These are phyloP conservation scores for Berkeleyomyces rouxiae DNA, from an alignment of 2,329 filamentous ascomycete species.

Conservation along the genomic window DNA sequence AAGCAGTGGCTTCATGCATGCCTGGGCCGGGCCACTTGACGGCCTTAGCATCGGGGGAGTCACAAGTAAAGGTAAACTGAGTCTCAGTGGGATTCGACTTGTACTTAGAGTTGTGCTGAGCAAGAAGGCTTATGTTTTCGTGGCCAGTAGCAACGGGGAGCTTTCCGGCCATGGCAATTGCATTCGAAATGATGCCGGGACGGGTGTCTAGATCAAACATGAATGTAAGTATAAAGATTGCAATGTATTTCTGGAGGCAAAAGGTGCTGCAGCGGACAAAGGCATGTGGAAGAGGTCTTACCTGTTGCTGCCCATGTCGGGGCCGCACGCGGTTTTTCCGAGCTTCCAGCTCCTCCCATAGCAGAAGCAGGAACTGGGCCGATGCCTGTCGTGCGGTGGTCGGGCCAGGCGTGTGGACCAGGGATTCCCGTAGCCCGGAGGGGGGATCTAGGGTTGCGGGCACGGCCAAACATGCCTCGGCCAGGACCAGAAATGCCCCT, in stretches of 20 bases:
- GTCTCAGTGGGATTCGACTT: slow-evolving; percentile 55
- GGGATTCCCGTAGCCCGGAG: slow-evolving; percentile 32
- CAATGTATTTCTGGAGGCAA: slow-evolving; percentile 20
- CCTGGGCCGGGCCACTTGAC: slow-evolving; percentile 53
- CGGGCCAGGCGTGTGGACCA: slow-evolving; percentile 5
- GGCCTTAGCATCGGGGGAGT: slow-evolving; percentile 69
- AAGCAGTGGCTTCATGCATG: slow-evolving; percentile 17
- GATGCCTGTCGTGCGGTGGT: slow-evolving; percentile 9
- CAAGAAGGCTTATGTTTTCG: slow-evolving; percentile 63
- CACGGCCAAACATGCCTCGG: slow-evolving; percentile 64
- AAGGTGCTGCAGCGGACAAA: neutral
- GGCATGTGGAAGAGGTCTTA: neutral
- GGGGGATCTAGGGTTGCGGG: slow-evolving; percentile 43
- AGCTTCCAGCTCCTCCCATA: slow-evolving; percentile 26
- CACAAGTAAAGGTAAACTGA: slow-evolving; percentile 93
- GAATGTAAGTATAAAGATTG: slow-evolving; percentile 20
- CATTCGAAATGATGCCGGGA: slow-evolving; percentile 72
- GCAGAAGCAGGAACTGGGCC: slow-evolving; percentile 11
- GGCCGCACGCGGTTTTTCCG: slow-evolving; percentile 19
- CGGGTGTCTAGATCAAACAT: slow-evolving; percentile 16
- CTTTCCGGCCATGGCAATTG: slow-evolving; percentile 76
- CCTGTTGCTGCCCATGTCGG: neutral
- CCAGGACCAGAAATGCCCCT: slow-evolving; percentile 73
- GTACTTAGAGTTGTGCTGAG: slow-evolving; percentile 43
- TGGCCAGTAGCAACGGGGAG: slow-evolving; percentile 47